Base-by-base conservation (phyloP, 163 green algal genomes). In the Chlamydomonas reinhardtii region DNA sequence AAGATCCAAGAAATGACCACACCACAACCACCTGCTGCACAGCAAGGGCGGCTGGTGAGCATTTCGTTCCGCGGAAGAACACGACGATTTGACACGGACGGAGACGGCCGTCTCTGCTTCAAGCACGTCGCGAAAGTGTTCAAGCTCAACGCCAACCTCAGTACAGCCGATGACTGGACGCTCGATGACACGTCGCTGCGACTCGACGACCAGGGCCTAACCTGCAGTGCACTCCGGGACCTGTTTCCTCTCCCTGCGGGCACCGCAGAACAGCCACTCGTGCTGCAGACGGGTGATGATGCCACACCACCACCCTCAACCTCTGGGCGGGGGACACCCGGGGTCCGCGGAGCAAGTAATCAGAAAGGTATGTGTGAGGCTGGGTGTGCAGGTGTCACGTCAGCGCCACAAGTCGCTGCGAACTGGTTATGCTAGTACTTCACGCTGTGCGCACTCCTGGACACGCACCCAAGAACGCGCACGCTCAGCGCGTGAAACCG, bases 181-280 rank as follows among this genome's bases (percentile, higher is more conserved):
- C 76, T 84, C 0, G 64, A 84, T 31, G 76, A 84, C 37, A 75
- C 64, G 25, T 75, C 37, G 4, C 31, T 84, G 6, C 37, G 76
- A 5, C 20, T 84, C 34, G 76, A 84, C 39, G 74, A 75, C 6
- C 1, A 1, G 2, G 37, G 74, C 39, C 39, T 75, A 11, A 69
- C 76, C 0, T 8, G 27, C 39, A 69, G 39, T 37, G 29, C 65
- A 2, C 64, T 84, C 5, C 77, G 77, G 2, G 77, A 84, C 43
- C 77, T 84, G 3, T 84, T 84, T 39, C 77, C 77, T 43, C 64
- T 84, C 16, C 77, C 77, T 0, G n/a, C 77, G 17, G 77, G 77
- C 20, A 76, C 77, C 25, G 31, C 66, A 3, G 77, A 76, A 0
- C 66, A 84, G 8, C 77, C 77, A 9, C 65, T 84, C 14, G 31